Evolutionary conservation across 192 early-diverging fungal species (phyloP), one percentile per base, ranked within the genome.

Genomic region (Kappamyces sp.): DNA sequence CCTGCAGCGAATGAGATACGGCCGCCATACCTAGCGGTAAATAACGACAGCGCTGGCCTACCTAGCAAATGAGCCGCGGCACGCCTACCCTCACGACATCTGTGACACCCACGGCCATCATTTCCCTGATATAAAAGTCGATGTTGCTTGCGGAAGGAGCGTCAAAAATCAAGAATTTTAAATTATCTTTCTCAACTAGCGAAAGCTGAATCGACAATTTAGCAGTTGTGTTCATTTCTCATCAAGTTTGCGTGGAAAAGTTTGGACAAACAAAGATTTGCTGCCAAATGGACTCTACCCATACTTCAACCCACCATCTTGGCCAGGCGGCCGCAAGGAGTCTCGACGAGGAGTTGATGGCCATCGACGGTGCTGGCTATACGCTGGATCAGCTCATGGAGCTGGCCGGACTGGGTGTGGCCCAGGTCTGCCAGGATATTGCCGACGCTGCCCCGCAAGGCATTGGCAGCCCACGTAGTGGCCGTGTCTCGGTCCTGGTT

Each of bases 261-360:
- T 23, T 23, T 23, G 23, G 23, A 23, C 23, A 23, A 23, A 23
- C 23, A 23, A 23, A 23, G 23, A 23, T 50, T 50, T 50, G 49
- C 32, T 50, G 49, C 49, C 44, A 46, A 46, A 46, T n/a, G 13
- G 13, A 46, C 12, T n/a, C 13, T 1, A 44, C 5, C 5, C 2
- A 1, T 47, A 43, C 6, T 57, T 9, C 35, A n/a, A 23, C 34
- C 60, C 10, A 38, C 82, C 79, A 69, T 67, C 59, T 86, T 5
- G 61, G 75, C n/a, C 86, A 87, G 66, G 73, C 70, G 34, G 65
- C 79, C 5, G 86, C 90, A 0, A 80, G 86, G 69, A 65, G 73
- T 9, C 76, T 97, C 36, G 94, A 97, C 60, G 83, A 80, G 39
- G 87, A 90, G 39, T 79, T 97, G 55, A 93, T 97, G 89, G 81